Conservation (phyloP, 176 grass and related monocot species). For the Phyllostachys edulis region DNA sequence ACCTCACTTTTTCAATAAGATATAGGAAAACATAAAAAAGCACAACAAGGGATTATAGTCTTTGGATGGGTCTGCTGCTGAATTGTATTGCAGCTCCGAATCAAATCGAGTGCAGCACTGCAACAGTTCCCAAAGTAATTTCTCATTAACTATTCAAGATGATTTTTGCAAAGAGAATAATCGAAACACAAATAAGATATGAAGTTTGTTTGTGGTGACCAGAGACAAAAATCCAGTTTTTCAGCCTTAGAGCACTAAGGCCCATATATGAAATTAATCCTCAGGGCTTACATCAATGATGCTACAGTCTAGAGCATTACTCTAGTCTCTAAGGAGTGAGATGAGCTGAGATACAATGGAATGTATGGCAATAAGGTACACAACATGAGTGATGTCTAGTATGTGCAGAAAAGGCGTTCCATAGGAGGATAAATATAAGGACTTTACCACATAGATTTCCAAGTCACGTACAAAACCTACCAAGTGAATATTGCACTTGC, state of each 20-base stretch:
- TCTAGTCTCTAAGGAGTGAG: not conserved
- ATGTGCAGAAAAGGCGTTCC: too few species aligned
- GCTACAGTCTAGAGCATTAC: not conserved
- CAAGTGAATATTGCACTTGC: too few species aligned
- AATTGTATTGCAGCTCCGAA: not conserved
- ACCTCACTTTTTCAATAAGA: not conserved
- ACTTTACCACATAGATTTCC: not conserved
- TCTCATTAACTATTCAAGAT: not conserved
- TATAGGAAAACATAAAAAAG: not conserved
- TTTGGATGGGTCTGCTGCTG: not conserved
- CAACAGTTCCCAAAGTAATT: not conserved
- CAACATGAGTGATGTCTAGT: not conserved
- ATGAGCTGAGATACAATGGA: not conserved
- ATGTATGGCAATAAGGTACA: not conserved
- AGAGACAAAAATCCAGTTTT: not conserved
- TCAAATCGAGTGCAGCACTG: not conserved
- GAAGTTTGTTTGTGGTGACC: not conserved
- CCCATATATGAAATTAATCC: not conserved
- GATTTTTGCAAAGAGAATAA: not conserved
- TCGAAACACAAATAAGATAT: not conserved
- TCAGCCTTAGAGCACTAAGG: not conserved
- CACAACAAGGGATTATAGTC: not conserved
- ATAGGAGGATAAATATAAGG: not conserved
- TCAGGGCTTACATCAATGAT: not conserved
- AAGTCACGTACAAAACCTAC: too few species aligned